Evolutionary conservation across 2,329 filamentous ascomycete genomes (phyloP).

Genomic region (Aspergillus proliferans): DNA sequence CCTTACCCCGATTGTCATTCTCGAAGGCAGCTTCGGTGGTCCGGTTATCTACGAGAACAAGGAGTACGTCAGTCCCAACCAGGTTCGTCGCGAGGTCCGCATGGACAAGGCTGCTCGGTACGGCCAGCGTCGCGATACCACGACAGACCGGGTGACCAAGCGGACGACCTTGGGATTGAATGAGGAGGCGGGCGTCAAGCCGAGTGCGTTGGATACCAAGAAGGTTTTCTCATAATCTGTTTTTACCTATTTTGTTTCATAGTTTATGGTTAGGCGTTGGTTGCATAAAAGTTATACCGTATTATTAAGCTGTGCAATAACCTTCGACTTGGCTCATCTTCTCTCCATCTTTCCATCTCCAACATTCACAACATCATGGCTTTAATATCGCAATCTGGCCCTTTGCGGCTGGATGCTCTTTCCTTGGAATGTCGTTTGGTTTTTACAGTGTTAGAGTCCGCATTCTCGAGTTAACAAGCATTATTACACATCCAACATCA

Average conservation of each 20-base stretch:
- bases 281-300: too few species aligned
- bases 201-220: conserved; percentile 68
- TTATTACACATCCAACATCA: too few species aligned
- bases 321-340: not conserved
- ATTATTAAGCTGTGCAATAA: conserved; percentile 5
- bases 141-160: conserved; percentile 66
- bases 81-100: conserved; percentile 76
- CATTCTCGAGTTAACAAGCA: too few species aligned
- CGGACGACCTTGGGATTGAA: conserved; percentile 71
- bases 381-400: conserved; percentile 11
- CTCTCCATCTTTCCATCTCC: conserved; percentile 7
- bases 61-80: conserved; percentile 94
- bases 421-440: conserved; percentile 2
- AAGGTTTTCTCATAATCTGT: conserved; percentile 56
- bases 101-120: conserved; percentile 70
- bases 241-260: conserved; percentile 10
- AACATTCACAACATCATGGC: conserved; percentile 15
- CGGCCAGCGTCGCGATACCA: conserved; percentile 67
- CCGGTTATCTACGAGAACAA: conserved; percentile 98
- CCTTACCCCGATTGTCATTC: conserved; percentile 86
- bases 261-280: not conserved
- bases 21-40: conserved; percentile 90
- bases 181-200: conserved; percentile 52
- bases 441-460: not conserved
- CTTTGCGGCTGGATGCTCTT: conserved; percentile 10